These are phyloP conservation scores for Cicer yamashitae DNA, from an alignment of 306 rosid species.

Conservation along the genomic window DNA sequence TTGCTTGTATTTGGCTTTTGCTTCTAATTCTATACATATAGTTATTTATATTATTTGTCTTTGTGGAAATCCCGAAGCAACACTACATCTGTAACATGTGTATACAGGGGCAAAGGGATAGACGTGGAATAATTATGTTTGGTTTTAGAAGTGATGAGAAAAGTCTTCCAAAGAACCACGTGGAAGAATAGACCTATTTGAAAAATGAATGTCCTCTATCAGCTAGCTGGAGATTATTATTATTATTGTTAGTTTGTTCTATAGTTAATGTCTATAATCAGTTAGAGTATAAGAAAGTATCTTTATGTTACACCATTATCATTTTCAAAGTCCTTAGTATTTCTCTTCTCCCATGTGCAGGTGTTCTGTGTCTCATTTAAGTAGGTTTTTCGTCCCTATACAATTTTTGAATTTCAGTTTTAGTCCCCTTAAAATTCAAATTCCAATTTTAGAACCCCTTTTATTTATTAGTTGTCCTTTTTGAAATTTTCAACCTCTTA, in stretches of 20 bases:
- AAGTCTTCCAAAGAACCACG: slow-evolving; percentile 2
- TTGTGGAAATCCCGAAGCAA: slow-evolving; percentile 25
- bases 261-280: not conserved
- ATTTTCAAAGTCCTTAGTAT: too few relatives aligned
- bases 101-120: slow-evolving; percentile 21
- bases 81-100: slow-evolving; percentile 1
- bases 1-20: slow-evolving; percentile 26
- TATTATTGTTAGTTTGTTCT: slow-evolving; percentile 6
- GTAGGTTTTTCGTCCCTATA: too few relatives aligned
- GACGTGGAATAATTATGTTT: not conserved
- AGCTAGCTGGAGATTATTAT: slow-evolving; percentile 2
- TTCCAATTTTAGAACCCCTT: too few relatives aligned
- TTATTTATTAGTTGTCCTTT: too few relatives aligned
- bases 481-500: too few relatives aligned
- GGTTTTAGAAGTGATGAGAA: slow-evolving; percentile 3
- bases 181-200: slow-evolving; percentile 23
- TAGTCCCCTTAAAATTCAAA: too few relatives aligned
- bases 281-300: too few relatives aligned
- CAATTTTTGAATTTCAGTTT: too few relatives aligned
- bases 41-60: not conserved
- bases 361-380: too few relatives aligned
- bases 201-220: slow-evolving; percentile 7
- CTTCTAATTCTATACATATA: not conserved
- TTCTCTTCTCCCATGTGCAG: too few relatives aligned
- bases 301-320: too few relatives aligned